Evolutionary conservation across 139 green algal genomes (phyloP), one percentile per base, ranked within the genome.

Genomic region (Tetradesmus obliquus): DNA sequence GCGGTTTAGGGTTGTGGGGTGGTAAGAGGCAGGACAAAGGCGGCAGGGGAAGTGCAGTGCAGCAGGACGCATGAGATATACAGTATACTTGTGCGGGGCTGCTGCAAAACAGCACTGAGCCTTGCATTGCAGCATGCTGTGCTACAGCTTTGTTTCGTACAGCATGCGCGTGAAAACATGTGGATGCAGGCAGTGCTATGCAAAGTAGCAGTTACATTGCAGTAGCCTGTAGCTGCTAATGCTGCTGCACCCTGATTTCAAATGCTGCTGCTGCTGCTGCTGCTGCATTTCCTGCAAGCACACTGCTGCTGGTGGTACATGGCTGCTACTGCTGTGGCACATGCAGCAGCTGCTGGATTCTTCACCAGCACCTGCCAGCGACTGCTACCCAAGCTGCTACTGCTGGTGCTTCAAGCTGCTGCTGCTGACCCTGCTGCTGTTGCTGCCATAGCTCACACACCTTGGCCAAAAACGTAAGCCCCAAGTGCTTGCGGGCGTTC

Each of bases 381-480:
- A 4, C 1, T 76, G 1, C 66, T n/a, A 19, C 66, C 15, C 66
- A 15, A 76, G 66, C 66, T 76, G 66, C 66, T 76, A 19, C 66
- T 76, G 66, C 19, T 76, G 66, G 19, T 76, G 66, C 66, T 76
- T 15, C 66, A 12, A 82, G 32, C 74, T 54, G 74, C 17, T 82
- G 8, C 8, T 45, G 13, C 20, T 82, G 19, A 54, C 20, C 20
- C 74, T 45, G 32, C 32, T 53, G 10, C 80, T 62, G 80, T 17
- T 71, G 54, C 82, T 51, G 19, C 32, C 3, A 4, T 8, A 55
- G 5, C 4, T 20, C 55, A 3, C 88, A 7, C 55, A 91, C 90
- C 84, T 92, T 90, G 9, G 51, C 91, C 76, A 91, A 9, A 79
- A 93, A 93, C 3, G 91, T 91, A 7, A 89, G 60, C 10, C 85